Base-by-base conservation (phyloP, 306 rosid genomes). In the Bauhinia variegata region DNA sequence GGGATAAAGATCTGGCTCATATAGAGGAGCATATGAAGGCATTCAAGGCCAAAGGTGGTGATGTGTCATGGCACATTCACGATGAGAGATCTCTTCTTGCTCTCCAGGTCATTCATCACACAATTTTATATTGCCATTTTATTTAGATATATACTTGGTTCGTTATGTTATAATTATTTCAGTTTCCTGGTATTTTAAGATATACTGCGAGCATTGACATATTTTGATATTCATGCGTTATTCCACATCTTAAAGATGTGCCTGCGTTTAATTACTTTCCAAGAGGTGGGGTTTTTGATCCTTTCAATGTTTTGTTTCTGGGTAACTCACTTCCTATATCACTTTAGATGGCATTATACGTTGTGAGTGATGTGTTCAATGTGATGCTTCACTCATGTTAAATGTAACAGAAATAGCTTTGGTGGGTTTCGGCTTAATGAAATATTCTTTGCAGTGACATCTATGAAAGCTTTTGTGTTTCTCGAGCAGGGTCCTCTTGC, bases 41-140 rank as follows among this genome's bases (percentile, higher is more conserved):
- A 36, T 92, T 89, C 87, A 89, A 92, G 86, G 90, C 92, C 70
- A 92, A 89, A 86, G 98, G 98, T 8, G 98, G 98, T 37, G 95
- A 92, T 66, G 95, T 89, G 61, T 87, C 96, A 4, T 92, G 98
- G 96, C 95, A 89, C 75, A 87, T 92, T 69, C 98, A 92, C 39
- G 98, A 92, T 58, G 98, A 92, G 84, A 85, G 98, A 78, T 87
- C 96, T 54, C 95, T 92, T 54, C 85, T 92, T 49, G 96, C 98
- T 48, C 88, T 92, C 8, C 95, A 89, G 96, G 98, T 88, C 51
- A 73, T 60, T 75, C 50, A 55, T 56, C 49, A 53, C 12, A 11
- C 67, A 36, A 23, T 44, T 53, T 11, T 60, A 11, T 44, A 46
- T 67, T 61, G 46, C 10, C 43, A 58, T 47, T 62, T 68, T 49